Conservation (phyloP, 805 yeast species). For the Wickerhamomyces canadensis region DNA sequence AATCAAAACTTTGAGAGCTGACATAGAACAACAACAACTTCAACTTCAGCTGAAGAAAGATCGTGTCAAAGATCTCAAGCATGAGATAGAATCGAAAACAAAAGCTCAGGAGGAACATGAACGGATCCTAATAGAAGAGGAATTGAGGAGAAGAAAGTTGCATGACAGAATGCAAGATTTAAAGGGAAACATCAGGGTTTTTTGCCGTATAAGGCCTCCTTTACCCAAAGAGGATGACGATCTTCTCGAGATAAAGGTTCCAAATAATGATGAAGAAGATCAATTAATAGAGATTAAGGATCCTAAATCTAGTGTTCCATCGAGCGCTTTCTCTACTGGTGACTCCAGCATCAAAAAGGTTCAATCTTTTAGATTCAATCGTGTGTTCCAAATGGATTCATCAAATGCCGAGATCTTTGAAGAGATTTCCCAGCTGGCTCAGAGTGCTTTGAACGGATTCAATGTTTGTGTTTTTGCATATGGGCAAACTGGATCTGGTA, state of each 20-base stretch:
- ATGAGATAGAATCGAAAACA: conserved; percentile 21
- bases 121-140: conserved; percentile 40
- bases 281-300: conserved; percentile 20
- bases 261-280: conserved; percentile 23
- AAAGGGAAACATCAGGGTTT: conserved; percentile 89
- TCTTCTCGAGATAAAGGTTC: conserved; percentile 27
- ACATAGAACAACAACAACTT: conserved; percentile 3
- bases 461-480: conserved; percentile 94
- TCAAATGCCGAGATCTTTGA: conserved; percentile 65
- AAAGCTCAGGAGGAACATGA: conserved; percentile 27
- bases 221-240: conserved; percentile 20
- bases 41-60: background rate
- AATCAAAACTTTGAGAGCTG: conserved; percentile 15
- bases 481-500: conserved; percentile 97
- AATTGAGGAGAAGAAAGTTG: conserved; percentile 50
- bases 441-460: conserved; percentile 80
- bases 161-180: conserved; percentile 79
- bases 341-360: conserved; percentile 6
- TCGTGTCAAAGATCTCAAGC: background rate
- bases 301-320: conserved; percentile 4
- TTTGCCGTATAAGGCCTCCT: conserved; percentile 76
- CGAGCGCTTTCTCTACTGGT: conserved; percentile 1
- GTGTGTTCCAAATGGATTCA: conserved; percentile 53
- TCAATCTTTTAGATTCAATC: conserved; percentile 64
- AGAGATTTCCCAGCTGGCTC: conserved; percentile 82